Evolutionary conservation across 2,329 filamentous ascomycete species (phyloP).

Genomic region (Myotisia sp.): DNA sequence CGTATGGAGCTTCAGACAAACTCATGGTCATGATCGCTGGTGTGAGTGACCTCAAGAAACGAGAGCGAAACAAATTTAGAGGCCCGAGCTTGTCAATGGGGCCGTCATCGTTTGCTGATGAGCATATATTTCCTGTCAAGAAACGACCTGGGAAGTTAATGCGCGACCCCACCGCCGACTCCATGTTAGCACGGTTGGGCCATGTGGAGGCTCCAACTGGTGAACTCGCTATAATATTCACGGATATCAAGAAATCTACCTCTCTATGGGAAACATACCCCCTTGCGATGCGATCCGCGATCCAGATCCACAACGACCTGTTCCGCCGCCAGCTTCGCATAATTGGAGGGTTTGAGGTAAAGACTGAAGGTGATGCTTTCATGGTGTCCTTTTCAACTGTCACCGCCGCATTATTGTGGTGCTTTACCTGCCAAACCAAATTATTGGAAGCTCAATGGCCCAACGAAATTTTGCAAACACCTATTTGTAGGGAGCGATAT

Average conservation of each 20-base stretch:
- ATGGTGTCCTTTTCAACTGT: slow-evolving; percentile 98
- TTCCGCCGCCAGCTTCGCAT: slow-evolving; percentile 87
- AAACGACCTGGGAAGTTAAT: slow-evolving; percentile 50
- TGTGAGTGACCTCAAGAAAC: slow-evolving; percentile 75
- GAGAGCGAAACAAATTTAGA: slow-evolving; percentile 59
- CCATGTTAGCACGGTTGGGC: slow-evolving; percentile 70
- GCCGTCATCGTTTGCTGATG: slow-evolving; percentile 55
- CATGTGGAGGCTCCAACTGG: slow-evolving; percentile 86
- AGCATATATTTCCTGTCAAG: slow-evolving; percentile 45
- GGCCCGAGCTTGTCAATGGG: slow-evolving; percentile 78
- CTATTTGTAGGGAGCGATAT: slow-evolving; percentile 65
- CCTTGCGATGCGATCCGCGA: slow-evolving; percentile 87
- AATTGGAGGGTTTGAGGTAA: slow-evolving; percentile 95
- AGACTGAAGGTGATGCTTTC: slow-evolving; percentile 98
- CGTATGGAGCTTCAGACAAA: slow-evolving; percentile 84
- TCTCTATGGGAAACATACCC: slow-evolving; percentile 91
- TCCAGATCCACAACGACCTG: slow-evolving; percentile 93
- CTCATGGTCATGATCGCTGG: slow-evolving; percentile 99
- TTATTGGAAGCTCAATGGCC: slow-evolving; percentile 88
- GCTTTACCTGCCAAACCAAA: slow-evolving; percentile 80
- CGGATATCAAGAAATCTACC: slow-evolving; percentile 97
- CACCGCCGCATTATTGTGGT: slow-evolving; percentile 88
- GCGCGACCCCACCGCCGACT: slow-evolving; percentile 55
- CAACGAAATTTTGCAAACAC: slow-evolving; percentile 74
- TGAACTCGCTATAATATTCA: slow-evolving; percentile 88